Evolutionary conservation across 108 stramenopile species (phyloP), one percentile per base, ranked within the genome.

Genomic region (Cyclotella atomus): DNA sequence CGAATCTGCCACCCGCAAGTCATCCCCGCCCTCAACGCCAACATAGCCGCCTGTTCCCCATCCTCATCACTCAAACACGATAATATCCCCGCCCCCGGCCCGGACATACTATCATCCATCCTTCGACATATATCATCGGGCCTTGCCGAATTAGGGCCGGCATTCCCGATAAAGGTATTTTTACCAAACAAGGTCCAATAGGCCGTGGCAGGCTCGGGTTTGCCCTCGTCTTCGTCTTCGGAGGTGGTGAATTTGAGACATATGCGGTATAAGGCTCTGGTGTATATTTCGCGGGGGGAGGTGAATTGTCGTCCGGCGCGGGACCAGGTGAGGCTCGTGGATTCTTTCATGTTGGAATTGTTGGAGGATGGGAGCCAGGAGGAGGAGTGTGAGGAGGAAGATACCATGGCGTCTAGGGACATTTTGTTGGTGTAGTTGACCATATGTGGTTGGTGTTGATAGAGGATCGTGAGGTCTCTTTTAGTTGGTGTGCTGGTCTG

Each of bases 201-300:
- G 25, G 94, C 90, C 56, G 94, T 95, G 25, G 88, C 91, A 6
- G 94, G 91, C 79, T 95, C 94, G n/a, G 89, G 90, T 70, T 95
- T 95, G 23, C 94, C 94, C 74, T 95, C 94, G 54, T 95, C 94
- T 55, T 95, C 94, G 50, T 95, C 94, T 71, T 95, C 94, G 32
- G 94, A 95, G 8, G 94, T 95, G 64, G 94, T 95, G 65, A 95
- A 95, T 84, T 95, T 95, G 56, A 95, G 77, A 71, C 94, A 95
- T 61, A 95, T 77, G 60, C 94, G 85, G 65, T 76, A 92, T 8
- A 95, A 81, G 8, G 85, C 79, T 24, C 94, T 71, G 16, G 94
- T 92, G 79, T 95, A 95, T n/a, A 92, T 83, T 79, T 95, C 94
- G 53, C 90, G 81, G 35, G 85, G 70, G 25, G 88, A 84, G 9